Percentiles rank a stretch among this genome's conserved stretches.
phyloP scores from a whole-genome alignment of 2,329 filamentous ascomycete species.

The Exophiala sp. region DNA sequence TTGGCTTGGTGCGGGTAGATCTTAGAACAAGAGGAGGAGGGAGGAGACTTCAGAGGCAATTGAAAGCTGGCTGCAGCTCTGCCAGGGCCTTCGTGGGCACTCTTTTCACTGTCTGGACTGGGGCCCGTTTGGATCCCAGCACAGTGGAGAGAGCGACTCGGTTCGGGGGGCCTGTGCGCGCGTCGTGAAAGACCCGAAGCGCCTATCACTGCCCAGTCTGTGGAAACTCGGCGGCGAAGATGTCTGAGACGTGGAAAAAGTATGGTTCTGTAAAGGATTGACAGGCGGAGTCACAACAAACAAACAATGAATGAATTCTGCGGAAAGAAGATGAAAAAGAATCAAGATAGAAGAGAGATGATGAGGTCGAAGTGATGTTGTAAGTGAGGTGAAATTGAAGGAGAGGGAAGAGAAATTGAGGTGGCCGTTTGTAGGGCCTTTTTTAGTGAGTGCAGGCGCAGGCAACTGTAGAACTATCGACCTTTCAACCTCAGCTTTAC shows the following conservation, averaged over 20 bases:
- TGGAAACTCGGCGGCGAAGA: constrained; percentile 2
- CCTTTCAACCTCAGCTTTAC: neutral
- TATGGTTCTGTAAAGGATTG: neutral
- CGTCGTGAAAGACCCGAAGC: neutral
- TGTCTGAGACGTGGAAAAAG: neutral
- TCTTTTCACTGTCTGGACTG: neutral
- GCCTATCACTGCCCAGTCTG: constrained; percentile 2
- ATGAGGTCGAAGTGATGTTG: constrained; percentile 1
- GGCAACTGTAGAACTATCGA: neutral
- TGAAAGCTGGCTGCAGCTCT: neutral
- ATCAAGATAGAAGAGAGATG: neutral
- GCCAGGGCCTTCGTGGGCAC: neutral
- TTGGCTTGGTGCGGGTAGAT: neutral
- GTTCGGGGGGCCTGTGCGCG: neutral
- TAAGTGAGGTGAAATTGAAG: neutral
- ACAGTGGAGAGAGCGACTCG: neutral
- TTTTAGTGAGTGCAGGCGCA: neutral
- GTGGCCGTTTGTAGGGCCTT: neutral
- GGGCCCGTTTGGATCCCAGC: neutral
- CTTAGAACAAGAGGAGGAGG: neutral
- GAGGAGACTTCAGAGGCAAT: neutral
- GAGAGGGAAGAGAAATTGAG: neutral
- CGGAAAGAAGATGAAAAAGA: neutral
- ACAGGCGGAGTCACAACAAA: constrained; percentile 20
- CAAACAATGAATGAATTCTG: neutral